Conservation (phyloP, 2,329 filamentous ascomycete genomes). For the Colletotrichum sp. region DNA sequence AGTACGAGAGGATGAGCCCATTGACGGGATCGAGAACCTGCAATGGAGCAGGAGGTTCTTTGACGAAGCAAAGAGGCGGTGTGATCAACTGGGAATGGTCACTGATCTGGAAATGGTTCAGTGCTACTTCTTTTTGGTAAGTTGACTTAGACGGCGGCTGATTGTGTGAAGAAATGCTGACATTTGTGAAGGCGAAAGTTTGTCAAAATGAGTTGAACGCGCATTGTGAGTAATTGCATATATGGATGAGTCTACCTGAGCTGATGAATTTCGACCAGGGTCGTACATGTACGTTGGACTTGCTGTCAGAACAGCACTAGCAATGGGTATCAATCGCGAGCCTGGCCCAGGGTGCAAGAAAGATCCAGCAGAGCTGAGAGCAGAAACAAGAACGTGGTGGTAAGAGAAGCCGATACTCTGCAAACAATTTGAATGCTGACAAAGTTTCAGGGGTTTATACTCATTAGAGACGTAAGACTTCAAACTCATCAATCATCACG, state of each 20-base stretch:
- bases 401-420: conserved; percentile 25
- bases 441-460: conserved; percentile 41
- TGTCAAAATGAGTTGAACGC: conserved; percentile 55
- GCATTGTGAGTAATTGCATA: conserved; percentile 37
- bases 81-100: conserved; percentile 44
- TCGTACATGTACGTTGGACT: conserved; percentile 54
- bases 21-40: conserved; percentile 47
- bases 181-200: conserved; percentile 39
- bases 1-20: conserved; percentile 44
- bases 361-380: conserved; percentile 33
- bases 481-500: neutral
- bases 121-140: conserved; percentile 49
- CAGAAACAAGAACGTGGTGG: conserved; percentile 52
- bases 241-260: neutral
- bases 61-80: conserved; percentile 41
- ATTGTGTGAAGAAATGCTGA: neutral
- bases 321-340: conserved; percentile 52
- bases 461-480: conserved; percentile 45
- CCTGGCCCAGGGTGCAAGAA: conserved; percentile 33
- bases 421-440: neutral
- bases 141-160: neutral
- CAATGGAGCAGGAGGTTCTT: conserved; percentile 53
- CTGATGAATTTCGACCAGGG: conserved; percentile 20
- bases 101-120: conserved; percentile 54
- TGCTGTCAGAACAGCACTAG: conserved; percentile 50